Percentiles rank a stretch among this genome's conserved stretches.
Conservation (phyloP, 2,329 filamentous ascomycete species). For the Pyricularia grisea region DNA sequence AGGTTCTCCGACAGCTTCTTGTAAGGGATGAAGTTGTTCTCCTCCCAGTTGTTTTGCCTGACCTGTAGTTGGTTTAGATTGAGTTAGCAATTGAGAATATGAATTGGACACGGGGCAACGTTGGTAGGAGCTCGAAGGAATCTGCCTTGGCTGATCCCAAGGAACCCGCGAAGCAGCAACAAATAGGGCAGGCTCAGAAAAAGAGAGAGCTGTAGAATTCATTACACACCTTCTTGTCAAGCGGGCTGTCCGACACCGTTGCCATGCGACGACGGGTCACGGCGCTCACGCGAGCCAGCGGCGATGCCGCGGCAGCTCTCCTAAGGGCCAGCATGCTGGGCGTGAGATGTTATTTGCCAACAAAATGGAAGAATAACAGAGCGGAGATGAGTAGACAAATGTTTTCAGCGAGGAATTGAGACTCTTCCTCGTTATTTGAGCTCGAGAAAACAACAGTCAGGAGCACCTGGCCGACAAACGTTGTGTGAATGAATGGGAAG, state of each 20-base stretch:
- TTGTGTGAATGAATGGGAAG: neutral
- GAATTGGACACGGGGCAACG: neutral
- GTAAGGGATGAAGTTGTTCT: conserved; percentile 97
- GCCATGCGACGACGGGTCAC: conserved; percentile 65
- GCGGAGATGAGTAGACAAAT: conserved; percentile 10
- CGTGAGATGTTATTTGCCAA: conserved; percentile 9
- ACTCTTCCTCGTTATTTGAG: neutral
- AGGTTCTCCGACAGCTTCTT: conserved; percentile 99
- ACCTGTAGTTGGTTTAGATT: conserved; percentile 34
- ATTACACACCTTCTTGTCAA: conserved; percentile 71
- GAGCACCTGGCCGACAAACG: neutral
- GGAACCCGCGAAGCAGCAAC: neutral
- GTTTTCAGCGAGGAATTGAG: neutral
- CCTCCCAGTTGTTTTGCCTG: conserved; percentile 94
- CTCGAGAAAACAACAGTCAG: neutral
- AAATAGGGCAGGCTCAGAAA: neutral
- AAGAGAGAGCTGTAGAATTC: neutral
- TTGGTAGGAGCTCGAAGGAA: neutral
- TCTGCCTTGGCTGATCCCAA: neutral
- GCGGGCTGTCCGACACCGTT: conserved; percentile 73
- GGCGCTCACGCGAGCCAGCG: conserved; percentile 52
- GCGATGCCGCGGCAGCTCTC: conserved; percentile 57
- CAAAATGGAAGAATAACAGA: conserved; percentile 19
- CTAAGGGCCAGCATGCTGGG: conserved; percentile 57
- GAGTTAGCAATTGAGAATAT: conserved; percentile 5